phyloP scores from a whole-genome alignment of 495 filamentous ascomycete species.

The Barbatosphaeria neglecta region DNA sequence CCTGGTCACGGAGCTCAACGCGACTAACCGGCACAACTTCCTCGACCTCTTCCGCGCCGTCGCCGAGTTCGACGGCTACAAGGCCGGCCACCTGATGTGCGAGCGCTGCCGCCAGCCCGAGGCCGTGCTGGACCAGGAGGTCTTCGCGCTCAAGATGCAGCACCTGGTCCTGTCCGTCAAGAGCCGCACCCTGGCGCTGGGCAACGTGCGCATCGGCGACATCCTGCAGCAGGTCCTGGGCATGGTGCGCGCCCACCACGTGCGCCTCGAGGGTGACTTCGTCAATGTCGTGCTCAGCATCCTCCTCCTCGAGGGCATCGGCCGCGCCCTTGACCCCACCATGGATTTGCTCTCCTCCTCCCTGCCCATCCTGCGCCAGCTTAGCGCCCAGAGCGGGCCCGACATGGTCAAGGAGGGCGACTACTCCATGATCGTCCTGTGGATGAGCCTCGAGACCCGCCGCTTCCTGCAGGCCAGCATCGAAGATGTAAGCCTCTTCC shows the following conservation, averaged over 20 bases:
- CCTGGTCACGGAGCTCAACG: conserved; percentile 87
- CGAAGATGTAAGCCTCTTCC: conserved; percentile 55
- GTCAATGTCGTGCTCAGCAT: conserved; percentile 97
- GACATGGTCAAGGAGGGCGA: conserved; percentile 60
- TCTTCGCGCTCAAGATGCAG: conserved; percentile 94
- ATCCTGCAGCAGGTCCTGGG: conserved; percentile 77
- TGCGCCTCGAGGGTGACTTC: conserved; percentile 92
- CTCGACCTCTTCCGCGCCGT: conserved; percentile 91
- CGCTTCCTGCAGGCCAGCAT: conserved; percentile 78
- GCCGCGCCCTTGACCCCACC: conserved; percentile 71
- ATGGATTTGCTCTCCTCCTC: conserved; percentile 80
- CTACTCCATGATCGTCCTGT: conserved; percentile 86
- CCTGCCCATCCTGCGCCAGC: conserved; percentile 78
- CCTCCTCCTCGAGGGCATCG: conserved; percentile 87
- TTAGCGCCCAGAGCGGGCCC: conserved; percentile 68
- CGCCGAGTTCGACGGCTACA: conserved; percentile 94
- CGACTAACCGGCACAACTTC: conserved; percentile 78
- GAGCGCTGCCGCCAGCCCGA: conserved; percentile 86
- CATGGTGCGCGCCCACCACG: conserved; percentile 92
- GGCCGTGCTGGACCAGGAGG: conserved; percentile 72
- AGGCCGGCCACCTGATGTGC: conserved; percentile 90
- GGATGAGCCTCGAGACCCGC: conserved; percentile 83
- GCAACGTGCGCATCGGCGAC: conserved; percentile 93
- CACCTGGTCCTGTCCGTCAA: conserved; percentile 87
- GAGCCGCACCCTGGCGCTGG: conserved; percentile 77